These are phyloP conservation scores for Trichosporon sp. DNA, from an alignment of 1,284 basidiomycete genomes.

Conservation along the genomic window DNA sequence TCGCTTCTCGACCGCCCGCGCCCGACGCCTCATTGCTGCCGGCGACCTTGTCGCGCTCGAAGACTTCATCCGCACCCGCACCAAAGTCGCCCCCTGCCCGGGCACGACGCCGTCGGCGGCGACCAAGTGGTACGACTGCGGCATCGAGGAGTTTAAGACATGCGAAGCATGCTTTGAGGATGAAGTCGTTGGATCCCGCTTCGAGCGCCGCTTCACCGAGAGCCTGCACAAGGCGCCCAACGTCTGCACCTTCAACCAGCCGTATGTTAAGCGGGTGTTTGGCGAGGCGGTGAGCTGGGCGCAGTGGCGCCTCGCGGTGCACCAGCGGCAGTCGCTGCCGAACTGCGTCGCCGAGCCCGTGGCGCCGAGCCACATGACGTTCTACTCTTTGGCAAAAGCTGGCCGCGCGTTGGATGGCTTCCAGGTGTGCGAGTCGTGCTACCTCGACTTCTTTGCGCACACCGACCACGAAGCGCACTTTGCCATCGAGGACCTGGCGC, in stretches of 20 bases:
- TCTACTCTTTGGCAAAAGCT: background rate
- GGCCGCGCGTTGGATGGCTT: background rate
- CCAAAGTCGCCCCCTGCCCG: background rate
- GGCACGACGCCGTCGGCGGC: background rate
- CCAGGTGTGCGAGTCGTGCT: background rate
- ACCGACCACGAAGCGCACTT: background rate
- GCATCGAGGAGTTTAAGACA: background rate
- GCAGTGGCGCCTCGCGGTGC: background rate
- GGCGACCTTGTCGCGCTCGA: background rate
- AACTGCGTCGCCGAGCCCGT: background rate
- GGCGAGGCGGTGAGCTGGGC: background rate
- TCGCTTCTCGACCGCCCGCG: background rate
- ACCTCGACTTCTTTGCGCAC: background rate
- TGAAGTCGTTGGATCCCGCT: background rate
- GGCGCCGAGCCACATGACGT: background rate
- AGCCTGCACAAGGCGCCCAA: background rate
- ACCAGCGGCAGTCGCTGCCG: background rate
- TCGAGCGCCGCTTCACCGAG: background rate
- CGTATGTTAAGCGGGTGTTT: background rate
- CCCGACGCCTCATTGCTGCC: background rate
- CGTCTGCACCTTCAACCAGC: background rate
- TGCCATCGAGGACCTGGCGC: background rate
- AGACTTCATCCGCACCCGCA: background rate
- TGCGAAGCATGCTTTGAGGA: constrained; percentile 1
- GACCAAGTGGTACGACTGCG: background rate